Percentiles rank a stretch among this genome's conserved stretches.
phyloP scores from a whole-genome alignment of 108 stramenopile genomes.

The Cylindrotheca closterium region DNA sequence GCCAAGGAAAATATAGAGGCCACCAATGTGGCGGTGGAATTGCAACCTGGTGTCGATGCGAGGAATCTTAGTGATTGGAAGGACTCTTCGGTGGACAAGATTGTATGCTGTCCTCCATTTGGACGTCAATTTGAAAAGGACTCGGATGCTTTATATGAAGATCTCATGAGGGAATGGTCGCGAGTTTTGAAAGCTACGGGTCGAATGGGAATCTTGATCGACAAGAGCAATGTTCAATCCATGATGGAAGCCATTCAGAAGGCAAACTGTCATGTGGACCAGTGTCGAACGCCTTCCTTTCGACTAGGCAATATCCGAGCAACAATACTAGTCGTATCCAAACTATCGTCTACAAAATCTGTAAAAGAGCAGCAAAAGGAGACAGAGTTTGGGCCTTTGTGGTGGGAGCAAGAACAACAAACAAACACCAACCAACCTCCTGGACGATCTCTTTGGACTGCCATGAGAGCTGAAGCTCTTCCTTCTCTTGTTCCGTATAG shows the following conservation, averaged over 20 bases:
- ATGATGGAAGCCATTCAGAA: neutral
- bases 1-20: neutral
- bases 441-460: too few species aligned
- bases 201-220: slow-evolving; percentile 18
- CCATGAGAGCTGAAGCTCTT: too few species aligned
- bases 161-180: slow-evolving; percentile 16
- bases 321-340: slow-evolving; percentile 13
- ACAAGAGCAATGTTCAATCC: slow-evolving; percentile 1
- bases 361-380: too few species aligned
- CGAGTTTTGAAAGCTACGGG: slow-evolving; percentile 22
- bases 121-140: slow-evolving; percentile 24
- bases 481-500: too few species aligned
- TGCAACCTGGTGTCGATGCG: slow-evolving; percentile 11
- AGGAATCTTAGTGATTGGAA: neutral
- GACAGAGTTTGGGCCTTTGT: neutral
- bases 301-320: slow-evolving; percentile 2
- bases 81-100: slow-evolving; percentile 19
- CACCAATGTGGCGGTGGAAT: neutral
- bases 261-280: slow-evolving; percentile 7
- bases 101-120: slow-evolving; percentile 38
- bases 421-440: too few species aligned
- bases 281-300: neutral
- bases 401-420: too few species aligned
- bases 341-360: too few species aligned
- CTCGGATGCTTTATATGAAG: neutral